phyloP scores from a whole-genome alignment of 2,329 filamentous ascomycete genomes.

The Trichoderma arundinaceum region DNA sequence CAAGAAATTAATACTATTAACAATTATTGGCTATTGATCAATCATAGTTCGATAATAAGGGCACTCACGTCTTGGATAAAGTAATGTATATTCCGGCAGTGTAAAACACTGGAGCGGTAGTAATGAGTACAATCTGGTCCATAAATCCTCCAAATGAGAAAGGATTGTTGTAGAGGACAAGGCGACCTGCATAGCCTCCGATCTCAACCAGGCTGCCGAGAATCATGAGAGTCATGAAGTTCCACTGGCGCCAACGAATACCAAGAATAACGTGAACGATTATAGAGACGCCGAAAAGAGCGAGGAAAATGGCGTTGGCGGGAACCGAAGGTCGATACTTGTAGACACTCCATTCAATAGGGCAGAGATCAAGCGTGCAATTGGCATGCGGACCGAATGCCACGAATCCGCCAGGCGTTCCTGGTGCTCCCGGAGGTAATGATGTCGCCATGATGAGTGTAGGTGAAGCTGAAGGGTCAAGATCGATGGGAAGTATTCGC shows the following conservation, averaged over 20 bases:
- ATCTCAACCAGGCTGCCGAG: slow-evolving; percentile 62
- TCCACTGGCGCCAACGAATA: slow-evolving; percentile 48
- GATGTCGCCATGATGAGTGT: slow-evolving; percentile 5
- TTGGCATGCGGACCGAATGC: slow-evolving; percentile 52
- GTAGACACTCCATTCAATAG: slow-evolving; percentile 49
- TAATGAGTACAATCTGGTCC: slow-evolving; percentile 68
- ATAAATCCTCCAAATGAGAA: slow-evolving; percentile 64
- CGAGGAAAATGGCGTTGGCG: slow-evolving; percentile 54
- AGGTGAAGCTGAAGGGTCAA: not conserved
- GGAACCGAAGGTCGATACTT: slow-evolving; percentile 49
- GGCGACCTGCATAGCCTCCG: slow-evolving; percentile 64
- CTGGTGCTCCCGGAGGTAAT: not conserved
- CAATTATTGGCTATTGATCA: slow-evolving; percentile 13
- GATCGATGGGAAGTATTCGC: not conserved
- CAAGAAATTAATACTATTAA: slow-evolving; percentile 47
- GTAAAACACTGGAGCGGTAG: slow-evolving; percentile 48
- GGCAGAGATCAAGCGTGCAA: slow-evolving; percentile 55
- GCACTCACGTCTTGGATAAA: slow-evolving; percentile 49
- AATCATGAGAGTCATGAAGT: slow-evolving; percentile 56
- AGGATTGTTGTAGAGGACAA: slow-evolving; percentile 61
- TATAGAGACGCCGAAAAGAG: slow-evolving; percentile 51
- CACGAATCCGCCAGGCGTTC: slow-evolving; percentile 30
- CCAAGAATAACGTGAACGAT: slow-evolving; percentile 49
- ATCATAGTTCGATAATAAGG: not conserved
- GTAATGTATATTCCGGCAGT: slow-evolving; percentile 60